A percentile compares a stretch with the other conserved stretches of the same genome.
phyloP scores from a whole-genome alignment of 176 grass and related monocot species.

The Miscanthus lutarioriparius region DNA sequence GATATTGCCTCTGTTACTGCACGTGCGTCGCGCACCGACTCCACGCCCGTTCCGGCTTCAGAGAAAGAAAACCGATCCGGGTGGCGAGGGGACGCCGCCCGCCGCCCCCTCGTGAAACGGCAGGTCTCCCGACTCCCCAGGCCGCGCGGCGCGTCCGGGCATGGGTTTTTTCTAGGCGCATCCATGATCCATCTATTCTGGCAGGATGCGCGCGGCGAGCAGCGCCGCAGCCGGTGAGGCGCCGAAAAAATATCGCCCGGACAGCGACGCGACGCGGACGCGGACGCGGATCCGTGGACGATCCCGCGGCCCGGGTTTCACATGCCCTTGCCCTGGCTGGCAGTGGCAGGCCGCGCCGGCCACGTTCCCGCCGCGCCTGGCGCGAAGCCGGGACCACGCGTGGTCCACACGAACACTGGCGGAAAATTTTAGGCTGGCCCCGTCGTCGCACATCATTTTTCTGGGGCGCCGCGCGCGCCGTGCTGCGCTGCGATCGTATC shows the following conservation, averaged over 20 bases:
- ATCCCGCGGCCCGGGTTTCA: neutral
- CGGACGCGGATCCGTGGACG: neutral
- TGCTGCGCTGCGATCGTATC: neutral
- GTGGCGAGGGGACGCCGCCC: neutral
- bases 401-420: slow-evolving; percentile 17
- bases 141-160: neutral
- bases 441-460: slow-evolving; percentile 33
- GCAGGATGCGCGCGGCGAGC: neutral
- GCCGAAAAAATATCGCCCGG: neutral
- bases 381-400: neutral
- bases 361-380: slow-evolving; percentile 38
- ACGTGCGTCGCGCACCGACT: neutral
- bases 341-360: slow-evolving; percentile 1
- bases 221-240: neutral
- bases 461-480: neutral
- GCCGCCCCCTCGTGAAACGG: slow-evolving; percentile 13
- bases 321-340: neutral
- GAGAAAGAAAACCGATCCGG: neutral
- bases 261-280: slow-evolving; percentile 12
- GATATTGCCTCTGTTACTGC: too few relatives aligned
- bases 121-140: neutral
- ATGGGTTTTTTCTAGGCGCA: neutral
- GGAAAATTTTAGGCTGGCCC: neutral
- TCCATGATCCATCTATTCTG: neutral
- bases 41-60: neutral